Evolutionary conservation across 768 basidiomycete genomes (phyloP).

Genomic region (Pleurotus eryngii): DNA sequence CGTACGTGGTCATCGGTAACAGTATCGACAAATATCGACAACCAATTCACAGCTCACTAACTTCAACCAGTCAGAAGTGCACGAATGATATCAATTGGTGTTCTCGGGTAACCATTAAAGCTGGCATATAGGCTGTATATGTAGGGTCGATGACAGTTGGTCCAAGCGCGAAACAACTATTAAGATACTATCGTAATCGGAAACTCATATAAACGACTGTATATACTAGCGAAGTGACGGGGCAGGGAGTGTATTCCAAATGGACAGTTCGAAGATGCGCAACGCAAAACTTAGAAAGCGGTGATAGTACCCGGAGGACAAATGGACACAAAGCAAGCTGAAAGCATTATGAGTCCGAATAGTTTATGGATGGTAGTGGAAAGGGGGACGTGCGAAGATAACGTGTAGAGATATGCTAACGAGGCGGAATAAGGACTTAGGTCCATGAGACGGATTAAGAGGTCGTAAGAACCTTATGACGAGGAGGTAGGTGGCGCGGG

Average conservation of each 20-base stretch:
- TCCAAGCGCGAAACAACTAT: neutral
- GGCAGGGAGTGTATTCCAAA: neutral
- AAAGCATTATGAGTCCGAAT: constrained; percentile 7
- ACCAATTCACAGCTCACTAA: too few relatives aligned
- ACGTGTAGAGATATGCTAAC: neutral
- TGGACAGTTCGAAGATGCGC: neutral
- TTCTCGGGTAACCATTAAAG: neutral
- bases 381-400: neutral
- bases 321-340: constrained; percentile 5
- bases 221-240: neutral
- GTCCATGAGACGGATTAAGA: constrained; percentile 18
- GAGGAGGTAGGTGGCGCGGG: constrained; percentile 10
- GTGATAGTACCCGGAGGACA: neutral
- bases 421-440: constrained; percentile 15
- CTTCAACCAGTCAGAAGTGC: too few relatives aligned
- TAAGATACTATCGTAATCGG: neutral
- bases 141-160: neutral
- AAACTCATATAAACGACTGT: neutral
- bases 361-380: constrained; percentile 5
- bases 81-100: neutral
- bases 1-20: too few relatives aligned
- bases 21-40: too few relatives aligned
- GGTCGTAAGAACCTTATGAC: constrained; percentile 15
- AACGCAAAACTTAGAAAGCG: neutral
- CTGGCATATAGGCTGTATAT: neutral